Evolutionary conservation across 192 early-diverging fungal species (phyloP).

Genomic region (Jimgerdemannia flammicorona): DNA sequence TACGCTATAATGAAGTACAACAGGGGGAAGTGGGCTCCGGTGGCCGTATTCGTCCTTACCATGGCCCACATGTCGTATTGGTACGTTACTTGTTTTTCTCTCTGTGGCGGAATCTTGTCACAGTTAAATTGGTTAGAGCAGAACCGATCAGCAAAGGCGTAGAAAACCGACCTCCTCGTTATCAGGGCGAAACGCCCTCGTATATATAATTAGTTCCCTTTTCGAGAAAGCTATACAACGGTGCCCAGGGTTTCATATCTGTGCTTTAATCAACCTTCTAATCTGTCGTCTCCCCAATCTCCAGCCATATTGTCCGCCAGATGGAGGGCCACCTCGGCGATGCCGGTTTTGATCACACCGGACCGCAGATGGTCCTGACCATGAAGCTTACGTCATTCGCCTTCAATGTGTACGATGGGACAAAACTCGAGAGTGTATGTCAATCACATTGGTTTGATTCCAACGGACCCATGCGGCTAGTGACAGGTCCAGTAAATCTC

Average conservation of each 20-base stretch:
- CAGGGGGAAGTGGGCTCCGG: slow-evolving; percentile 43
- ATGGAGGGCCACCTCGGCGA: slow-evolving; percentile 32
- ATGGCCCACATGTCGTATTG: slow-evolving; percentile 67
- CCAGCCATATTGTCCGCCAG: slow-evolving; percentile 49
- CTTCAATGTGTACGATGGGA: slow-evolving; percentile 78
- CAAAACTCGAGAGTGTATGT: not conserved
- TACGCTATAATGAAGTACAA: slow-evolving; percentile 50
- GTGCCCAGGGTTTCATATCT: too few species aligned
- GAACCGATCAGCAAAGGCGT: too few species aligned
- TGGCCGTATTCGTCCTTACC: slow-evolving; percentile 52
- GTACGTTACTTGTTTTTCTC: slow-evolving; percentile 30
- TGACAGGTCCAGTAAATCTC: too few species aligned
- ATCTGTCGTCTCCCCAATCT: not conserved
- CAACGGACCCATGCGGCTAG: too few species aligned
- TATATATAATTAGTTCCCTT: too few species aligned
- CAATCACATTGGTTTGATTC: not conserved
- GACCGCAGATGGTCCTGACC: slow-evolving; percentile 93
- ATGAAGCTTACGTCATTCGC: slow-evolving; percentile 90
- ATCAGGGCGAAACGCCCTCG: too few species aligned
- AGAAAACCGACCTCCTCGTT: too few species aligned
- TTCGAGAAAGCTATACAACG: too few species aligned
- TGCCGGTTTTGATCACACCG: slow-evolving; percentile 77
- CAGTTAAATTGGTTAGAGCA: too few species aligned
- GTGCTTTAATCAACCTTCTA: slow-evolving; percentile 4
- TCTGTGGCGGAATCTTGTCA: too few species aligned